Percentiles rank a stretch among this genome's conserved stretches.
Evolutionary conservation across 1,284 basidiomycete genomes (phyloP).

Genomic region (Volvariella volvacea): DNA sequence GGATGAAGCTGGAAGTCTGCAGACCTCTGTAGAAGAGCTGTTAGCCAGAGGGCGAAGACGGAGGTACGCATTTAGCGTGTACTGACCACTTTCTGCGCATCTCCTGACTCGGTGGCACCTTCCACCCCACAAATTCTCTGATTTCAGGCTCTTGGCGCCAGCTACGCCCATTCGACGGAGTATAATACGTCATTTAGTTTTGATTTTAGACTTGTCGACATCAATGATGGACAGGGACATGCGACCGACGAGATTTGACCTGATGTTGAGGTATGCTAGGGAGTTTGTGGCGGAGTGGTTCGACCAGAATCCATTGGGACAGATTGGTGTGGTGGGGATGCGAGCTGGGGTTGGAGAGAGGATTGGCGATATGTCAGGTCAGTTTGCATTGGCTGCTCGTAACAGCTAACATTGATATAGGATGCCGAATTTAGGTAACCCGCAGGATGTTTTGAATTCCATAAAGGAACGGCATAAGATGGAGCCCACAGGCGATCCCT

Average conservation of each 20-base stretch:
- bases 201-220: conserved; percentile 85
- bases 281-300: conserved; percentile 97
- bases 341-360: conserved; percentile 84
- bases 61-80: conserved; percentile 43
- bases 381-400: conserved; percentile 16
- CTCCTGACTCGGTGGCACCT: conserved; percentile 1
- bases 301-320: conserved; percentile 98
- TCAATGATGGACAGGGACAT: conserved; percentile 96
- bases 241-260: conserved; percentile 87
- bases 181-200: conserved; percentile 92
- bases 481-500: conserved; percentile 89
- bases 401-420: neutral
- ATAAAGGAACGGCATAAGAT: conserved; percentile 85
- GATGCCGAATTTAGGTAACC: conserved; percentile 92
- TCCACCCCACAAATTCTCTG: no score
- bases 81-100: neutral
- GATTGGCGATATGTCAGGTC: conserved; percentile 85
- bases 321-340: conserved; percentile 92
- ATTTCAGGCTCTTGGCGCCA: conserved; percentile 64
- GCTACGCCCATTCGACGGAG: conserved; percentile 86
- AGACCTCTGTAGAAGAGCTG: conserved; percentile 84
- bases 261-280: conserved; percentile 83
- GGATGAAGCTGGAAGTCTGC: conserved; percentile 89
- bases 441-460: conserved; percentile 84
- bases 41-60: conserved; percentile 81